A percentile compares a stretch with the other conserved stretches of the same genome.
Evolutionary conservation across 257 asterid species (phyloP).

Genomic region (Nyctanthes arbortristis): DNA sequence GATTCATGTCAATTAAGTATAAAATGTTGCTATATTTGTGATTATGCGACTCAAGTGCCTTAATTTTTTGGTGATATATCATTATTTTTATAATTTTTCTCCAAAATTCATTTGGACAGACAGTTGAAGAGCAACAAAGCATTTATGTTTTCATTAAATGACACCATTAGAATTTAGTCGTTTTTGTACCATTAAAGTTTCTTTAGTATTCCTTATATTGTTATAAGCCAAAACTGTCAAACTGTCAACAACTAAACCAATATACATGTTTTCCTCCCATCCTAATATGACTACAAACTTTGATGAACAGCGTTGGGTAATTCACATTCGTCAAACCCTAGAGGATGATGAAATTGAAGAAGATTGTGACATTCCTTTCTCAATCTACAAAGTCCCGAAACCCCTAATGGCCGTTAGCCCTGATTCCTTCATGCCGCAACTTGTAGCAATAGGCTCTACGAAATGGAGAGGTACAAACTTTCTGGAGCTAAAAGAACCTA

Average conservation of each 20-base stretch:
- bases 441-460: too few relatives aligned
- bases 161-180: not conserved
- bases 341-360: conserved; percentile 47
- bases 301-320: conserved; percentile 55
- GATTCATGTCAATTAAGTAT: too few relatives aligned
- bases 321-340: conserved; percentile 46
- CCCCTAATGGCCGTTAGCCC: conserved; percentile 29
- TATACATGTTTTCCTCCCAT: conserved; percentile 33
- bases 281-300: conserved; percentile 31
- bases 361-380: conserved; percentile 44
- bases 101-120: too few relatives aligned
- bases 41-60: too few relatives aligned
- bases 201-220: not conserved
- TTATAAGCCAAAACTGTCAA: not conserved
- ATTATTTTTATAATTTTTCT: too few relatives aligned
- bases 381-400: conserved; percentile 59
- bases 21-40: too few relatives aligned
- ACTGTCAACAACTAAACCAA: not conserved
- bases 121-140: too few relatives aligned
- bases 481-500: not conserved
- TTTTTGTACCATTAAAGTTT: not conserved
- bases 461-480: too few relatives aligned
- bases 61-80: too few relatives aligned
- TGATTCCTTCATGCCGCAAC: too few relatives aligned
- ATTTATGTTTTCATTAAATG: not conserved